Evolutionary conservation across 495 filamentous ascomycete species (phyloP).

Genomic region (Penicillium argentinense): DNA sequence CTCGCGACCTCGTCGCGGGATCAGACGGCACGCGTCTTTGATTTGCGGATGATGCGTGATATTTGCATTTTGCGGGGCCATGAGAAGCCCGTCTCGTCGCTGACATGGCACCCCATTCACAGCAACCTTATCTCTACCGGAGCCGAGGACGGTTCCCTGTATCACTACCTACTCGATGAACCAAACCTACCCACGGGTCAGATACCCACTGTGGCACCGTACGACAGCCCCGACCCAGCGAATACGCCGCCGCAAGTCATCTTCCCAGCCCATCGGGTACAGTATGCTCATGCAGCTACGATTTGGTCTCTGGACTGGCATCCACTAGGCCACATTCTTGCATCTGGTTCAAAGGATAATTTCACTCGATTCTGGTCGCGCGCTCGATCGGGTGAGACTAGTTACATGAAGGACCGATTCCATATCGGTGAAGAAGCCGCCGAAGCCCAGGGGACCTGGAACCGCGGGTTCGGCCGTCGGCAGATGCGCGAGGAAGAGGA

Average conservation of each 20-base stretch:
- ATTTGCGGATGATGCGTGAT: slow-evolving; percentile 97
- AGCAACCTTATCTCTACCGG: slow-evolving; percentile 85
- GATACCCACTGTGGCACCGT: slow-evolving; percentile 68
- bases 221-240: slow-evolving; percentile 75
- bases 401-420: slow-evolving; percentile 82
- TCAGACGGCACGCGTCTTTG: slow-evolving; percentile 87
- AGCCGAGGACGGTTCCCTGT: slow-evolving; percentile 81
- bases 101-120: slow-evolving; percentile 94
- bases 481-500: slow-evolving; percentile 90
- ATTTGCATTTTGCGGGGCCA: slow-evolving; percentile 87
- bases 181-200: slow-evolving; percentile 75
- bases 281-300: slow-evolving; percentile 86
- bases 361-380: slow-evolving; percentile 96
- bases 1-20: slow-evolving; percentile 91
- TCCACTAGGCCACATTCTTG: slow-evolving; percentile 90
- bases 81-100: slow-evolving; percentile 90
- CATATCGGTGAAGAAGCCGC: slow-evolving; percentile 94
- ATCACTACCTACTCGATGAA: slow-evolving; percentile 91
- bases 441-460: slow-evolving; percentile 90
- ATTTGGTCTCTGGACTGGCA: slow-evolving; percentile 99
- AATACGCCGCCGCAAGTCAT: slow-evolving; percentile 82
- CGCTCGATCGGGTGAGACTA: slow-evolving; percentile 78
- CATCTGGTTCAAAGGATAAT: slow-evolving; percentile 98
- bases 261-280: slow-evolving; percentile 79
- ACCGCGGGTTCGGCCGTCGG: slow-evolving; percentile 71